Evolutionary conservation across 352 stramenopile genomes (phyloP).

Genomic region (Phytophthora ohioensis): DNA sequence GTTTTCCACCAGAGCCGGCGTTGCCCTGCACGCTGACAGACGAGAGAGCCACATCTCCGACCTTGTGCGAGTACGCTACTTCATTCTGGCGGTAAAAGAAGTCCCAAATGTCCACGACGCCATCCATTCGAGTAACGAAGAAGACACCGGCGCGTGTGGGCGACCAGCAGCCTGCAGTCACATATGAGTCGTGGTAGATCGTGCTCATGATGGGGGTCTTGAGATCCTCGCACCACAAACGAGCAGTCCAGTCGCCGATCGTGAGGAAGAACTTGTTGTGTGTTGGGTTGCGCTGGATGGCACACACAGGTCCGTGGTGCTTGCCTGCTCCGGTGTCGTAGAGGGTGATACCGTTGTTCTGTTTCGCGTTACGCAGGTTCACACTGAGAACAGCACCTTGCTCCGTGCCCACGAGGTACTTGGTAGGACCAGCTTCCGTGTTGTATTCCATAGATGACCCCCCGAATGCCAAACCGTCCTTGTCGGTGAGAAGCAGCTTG

Average conservation of each 20-base stretch:
- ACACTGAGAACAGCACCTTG: conserved; percentile 96
- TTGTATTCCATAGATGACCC: conserved; percentile 97
- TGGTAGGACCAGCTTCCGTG: conserved; percentile 95
- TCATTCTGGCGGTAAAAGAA: conserved; percentile 98
- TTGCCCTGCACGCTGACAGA: conserved; percentile 95
- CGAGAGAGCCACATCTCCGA: conserved; percentile 92
- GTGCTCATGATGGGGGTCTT: conserved; percentile 98
- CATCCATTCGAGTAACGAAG: conserved; percentile 97
- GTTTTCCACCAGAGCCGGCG: conserved; percentile 87
- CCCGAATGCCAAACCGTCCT: conserved; percentile 90
- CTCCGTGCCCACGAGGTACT: conserved; percentile 98
- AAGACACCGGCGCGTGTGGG: conserved; percentile 96
- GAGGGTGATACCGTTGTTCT: conserved; percentile 97
- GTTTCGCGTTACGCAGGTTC: conserved; percentile 96
- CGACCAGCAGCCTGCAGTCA: conserved; percentile 97
- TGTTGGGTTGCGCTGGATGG: conserved; percentile 97
- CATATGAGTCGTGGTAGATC: conserved; percentile 96
- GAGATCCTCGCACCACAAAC: conserved; percentile 97
- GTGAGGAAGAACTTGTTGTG: conserved; percentile 99
- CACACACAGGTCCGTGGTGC: conserved; percentile 96
- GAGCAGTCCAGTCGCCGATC: conserved; percentile 97
- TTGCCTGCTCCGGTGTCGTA: conserved; percentile 95
- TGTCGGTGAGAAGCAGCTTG: conserved; percentile 77
- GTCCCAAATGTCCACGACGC: conserved; percentile 98
- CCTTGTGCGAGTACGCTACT: conserved; percentile 97